Percentiles rank a stretch among this genome's conserved stretches.
Evolutionary conservation across 257 asterid genomes (phyloP).

Genomic region (Ajuga chamaepitys): DNA sequence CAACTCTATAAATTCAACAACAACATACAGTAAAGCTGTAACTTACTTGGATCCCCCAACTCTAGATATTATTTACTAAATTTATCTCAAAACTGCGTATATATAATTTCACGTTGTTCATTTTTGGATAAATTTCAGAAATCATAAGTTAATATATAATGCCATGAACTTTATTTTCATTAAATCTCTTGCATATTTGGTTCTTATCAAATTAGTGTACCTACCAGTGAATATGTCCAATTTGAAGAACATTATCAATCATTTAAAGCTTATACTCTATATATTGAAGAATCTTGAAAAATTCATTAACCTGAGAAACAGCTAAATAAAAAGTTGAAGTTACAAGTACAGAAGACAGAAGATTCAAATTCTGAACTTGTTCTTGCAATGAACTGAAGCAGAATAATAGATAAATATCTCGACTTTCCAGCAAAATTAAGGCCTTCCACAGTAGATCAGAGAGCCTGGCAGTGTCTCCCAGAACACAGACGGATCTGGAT

Average conservation of each 20-base stretch:
- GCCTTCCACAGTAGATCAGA: conserved; percentile 35
- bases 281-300: no score
- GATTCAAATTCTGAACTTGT: conserved; percentile 86
- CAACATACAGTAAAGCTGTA: conserved; percentile 19
- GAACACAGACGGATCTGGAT: conserved; percentile 17
- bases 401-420: conserved; percentile 54
- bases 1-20: no score
- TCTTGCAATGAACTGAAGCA: conserved; percentile 62
- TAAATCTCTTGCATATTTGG: no score
- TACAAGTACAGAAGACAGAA: conserved; percentile 67
- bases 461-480: conserved; percentile 20
- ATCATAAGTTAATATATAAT: conserved; percentile 21
- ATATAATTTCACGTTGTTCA: not conserved
- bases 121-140: not conserved
- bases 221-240: no score
- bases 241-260: no score
- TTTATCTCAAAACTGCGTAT: not conserved
- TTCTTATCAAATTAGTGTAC: no score
- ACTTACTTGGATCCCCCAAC: conserved; percentile 22
- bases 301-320: conserved; percentile 60
- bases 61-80: not conserved
- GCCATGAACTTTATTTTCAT: conserved; percentile 57
- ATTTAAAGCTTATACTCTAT: no score
- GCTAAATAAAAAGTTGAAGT: conserved; percentile 44
- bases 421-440: conserved; percentile 50